Percentiles rank a stretch among this genome's conserved stretches.
Conservation (phyloP, 306 rosid genomes). For the Cotoneaster glaucophyllus region DNA sequence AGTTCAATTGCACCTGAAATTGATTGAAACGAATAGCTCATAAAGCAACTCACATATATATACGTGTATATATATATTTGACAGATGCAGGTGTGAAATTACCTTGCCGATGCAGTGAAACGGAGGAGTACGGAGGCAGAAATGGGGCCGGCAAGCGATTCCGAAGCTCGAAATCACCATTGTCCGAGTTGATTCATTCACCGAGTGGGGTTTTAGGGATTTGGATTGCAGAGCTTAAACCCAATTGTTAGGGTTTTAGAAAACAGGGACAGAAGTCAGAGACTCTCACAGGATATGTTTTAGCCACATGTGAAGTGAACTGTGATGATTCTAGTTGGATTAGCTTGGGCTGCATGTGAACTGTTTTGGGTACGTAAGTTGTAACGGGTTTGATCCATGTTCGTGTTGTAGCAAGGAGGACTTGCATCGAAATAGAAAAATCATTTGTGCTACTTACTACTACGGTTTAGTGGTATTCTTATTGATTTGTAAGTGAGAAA, state of each 20-base stretch:
- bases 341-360: neutral
- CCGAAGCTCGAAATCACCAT: constrained; percentile 45
- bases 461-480: too few species aligned
- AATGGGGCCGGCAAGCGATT: constrained; percentile 22
- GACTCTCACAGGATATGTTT: neutral
- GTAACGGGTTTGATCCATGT: neutral
- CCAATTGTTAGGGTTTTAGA: constrained; percentile 13
- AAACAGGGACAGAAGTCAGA: neutral
- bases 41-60: neutral
- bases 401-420: neutral
- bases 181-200: constrained; percentile 8
- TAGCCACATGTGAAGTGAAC: neutral
- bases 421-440: neutral
- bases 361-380: neutral
- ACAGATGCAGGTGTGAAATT: neutral
- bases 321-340: neutral
- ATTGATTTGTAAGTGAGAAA: accelerated
- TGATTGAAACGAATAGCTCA: neutral
- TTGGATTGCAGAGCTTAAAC: constrained; percentile 13
- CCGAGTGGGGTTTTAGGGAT: neutral
- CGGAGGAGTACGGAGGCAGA: constrained; percentile 32
- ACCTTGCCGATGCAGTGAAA: constrained; percentile 43
- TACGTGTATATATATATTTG: too few species aligned
- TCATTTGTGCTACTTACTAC: too few species aligned
- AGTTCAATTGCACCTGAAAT: constrained; percentile 35